Conservation (phyloP, 345 rosid genomes). For the Eucalyptus paniculata region DNA sequence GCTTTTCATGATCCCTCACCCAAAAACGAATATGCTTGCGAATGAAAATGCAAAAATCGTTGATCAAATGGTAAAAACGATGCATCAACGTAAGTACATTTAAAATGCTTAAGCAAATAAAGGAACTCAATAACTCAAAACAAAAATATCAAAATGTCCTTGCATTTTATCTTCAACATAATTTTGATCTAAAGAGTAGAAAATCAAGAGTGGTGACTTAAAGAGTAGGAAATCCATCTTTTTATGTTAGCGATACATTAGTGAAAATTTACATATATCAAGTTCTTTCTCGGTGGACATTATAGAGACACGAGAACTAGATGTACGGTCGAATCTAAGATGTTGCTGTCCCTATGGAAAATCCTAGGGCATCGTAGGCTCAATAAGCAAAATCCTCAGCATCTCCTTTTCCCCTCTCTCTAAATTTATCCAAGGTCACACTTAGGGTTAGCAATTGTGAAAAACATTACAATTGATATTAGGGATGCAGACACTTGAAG, state of each 20-base stretch:
- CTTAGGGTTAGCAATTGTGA: neutral
- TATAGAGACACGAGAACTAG: neutral
- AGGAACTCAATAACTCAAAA: neutral
- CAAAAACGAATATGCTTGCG: neutral
- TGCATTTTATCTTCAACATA: neutral
- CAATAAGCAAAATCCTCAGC: neutral
- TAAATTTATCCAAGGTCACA: neutral
- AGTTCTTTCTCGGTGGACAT: neutral
- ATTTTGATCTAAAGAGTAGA: neutral
- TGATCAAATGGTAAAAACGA: neutral
- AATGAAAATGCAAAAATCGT: neutral
- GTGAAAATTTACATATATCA: too few relatives aligned
- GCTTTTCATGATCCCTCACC: neutral
- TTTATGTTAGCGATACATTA: too few relatives aligned
- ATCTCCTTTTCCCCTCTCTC: neutral
- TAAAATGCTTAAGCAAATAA: neutral
- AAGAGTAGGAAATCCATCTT: too few relatives aligned
- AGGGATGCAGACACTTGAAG: too few relatives aligned
- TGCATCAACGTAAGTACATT: neutral
- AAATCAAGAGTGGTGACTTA: too few relatives aligned
- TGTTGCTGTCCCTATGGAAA: neutral
- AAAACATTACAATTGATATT: too few relatives aligned
- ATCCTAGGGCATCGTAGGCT: neutral
- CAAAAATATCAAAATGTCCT: neutral
- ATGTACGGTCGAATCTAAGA: neutral